Evolutionary conservation across 2,329 filamentous ascomycete species (phyloP), one percentile per base, ranked within the genome.

Genomic region (Podosphaera aphanis): DNA sequence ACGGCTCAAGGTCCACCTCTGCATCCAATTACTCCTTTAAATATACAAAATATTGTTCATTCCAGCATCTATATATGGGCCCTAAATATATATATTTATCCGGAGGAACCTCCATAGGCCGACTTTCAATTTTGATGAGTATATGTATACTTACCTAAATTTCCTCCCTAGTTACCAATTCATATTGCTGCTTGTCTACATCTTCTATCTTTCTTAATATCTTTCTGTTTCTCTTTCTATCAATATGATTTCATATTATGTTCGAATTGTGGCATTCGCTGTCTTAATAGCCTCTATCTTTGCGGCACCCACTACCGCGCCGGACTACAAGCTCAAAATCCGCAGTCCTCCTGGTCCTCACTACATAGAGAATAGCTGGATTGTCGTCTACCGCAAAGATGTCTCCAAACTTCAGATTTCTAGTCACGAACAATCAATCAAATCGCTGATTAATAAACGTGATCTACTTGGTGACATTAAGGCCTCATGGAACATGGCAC

Each of bases 331-430:
- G 43, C 44, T 55, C 40, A 58, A 58, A 46, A 53, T 55, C 53
- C 59, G 61, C 53, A 77, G 75, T 56, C 57, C 64, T 2, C 59
- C 65, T 27, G 66, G 65, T 46, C 52, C 52, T 8, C 61, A 73
- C 53, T 59, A 68, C 48, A 65, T 77, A 37, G 61, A 67, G 25
- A 67, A 72, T 61, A 65, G 65, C 43, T 79, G 74, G 60, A 77
- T 79, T 50, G 73, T 78, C 46, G 72, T 79, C 47, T 78, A 76
- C 64, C 73, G 77, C 58, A 64, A 63, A 50, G 67, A 65, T 47
- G 67, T 66, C 52, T 63, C 61, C 49, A 61, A 66, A 19, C 65
- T 64, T 15, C 61, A 62, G 33, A 67, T 77, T 53, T 59, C 62
- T 33, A 61, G 64, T 43, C 69, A 73, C 57, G 61, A 71, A 55